Evolutionary conservation across 495 filamentous ascomycete genomes (phyloP), one percentile per base, ranked within the genome.

Genomic region (Penicillium diatomitis): DNA sequence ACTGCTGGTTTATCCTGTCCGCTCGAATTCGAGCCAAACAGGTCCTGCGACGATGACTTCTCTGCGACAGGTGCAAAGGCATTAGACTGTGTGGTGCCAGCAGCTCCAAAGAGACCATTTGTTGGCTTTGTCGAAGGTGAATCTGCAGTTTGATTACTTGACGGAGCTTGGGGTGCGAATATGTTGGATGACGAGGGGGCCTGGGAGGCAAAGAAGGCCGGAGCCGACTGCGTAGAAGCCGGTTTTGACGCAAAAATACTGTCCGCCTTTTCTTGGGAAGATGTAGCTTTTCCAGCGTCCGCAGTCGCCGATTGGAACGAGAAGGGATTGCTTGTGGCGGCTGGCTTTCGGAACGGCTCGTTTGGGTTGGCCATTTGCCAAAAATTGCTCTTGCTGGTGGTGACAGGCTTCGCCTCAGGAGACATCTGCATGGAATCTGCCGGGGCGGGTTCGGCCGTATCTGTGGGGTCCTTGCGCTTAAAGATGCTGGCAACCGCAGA

Each of bases 401-500:
- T 46, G n/a, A 48, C 45, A 11, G 55, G 48, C 39, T 54, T 54
- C 9, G 48, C 34, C 31, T 72, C 71, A 6, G 68, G 68, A 4
- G 69, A 74, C 20, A 60, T 72, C 52, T 71, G 68, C 71, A 74
- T 74, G 9, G 64, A 68, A 33, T 73, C 70, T 30, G 52, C 51
- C 9, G 51, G 53, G 41, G 62, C 48, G 28, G 37, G 46, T 12
- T 56, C 57, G 30, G 54, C 46, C 35, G 56, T 52, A 43, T 49
- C 48, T 20, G 54, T 37, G 45, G 57, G 28, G 47, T 20, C 39
- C 32, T 55, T 44, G 43, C 62, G 61, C 12, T 57, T 59, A 43
- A 67, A 62, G 20, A 62, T 27, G 48, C 48, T 28, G 41, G 49
- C 32, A 32, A 50, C 34, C 28, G 41, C 47, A n/a, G 61, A 39